These are phyloP conservation scores for Leccinum olivaceopallidum DNA, from an alignment of 768 basidiomycete genomes.

Conservation along the genomic window DNA sequence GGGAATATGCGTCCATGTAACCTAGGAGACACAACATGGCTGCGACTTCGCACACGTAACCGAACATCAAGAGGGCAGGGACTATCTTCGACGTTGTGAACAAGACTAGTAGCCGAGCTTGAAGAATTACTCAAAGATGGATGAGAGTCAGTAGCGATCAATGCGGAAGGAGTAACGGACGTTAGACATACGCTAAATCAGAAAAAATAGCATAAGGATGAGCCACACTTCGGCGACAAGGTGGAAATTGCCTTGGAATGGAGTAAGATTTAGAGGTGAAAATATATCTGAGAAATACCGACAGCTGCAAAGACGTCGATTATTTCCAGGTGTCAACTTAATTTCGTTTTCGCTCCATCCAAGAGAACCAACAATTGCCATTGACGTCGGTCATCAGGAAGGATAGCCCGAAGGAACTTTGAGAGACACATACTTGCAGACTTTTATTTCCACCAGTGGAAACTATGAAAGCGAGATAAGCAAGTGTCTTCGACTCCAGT, in stretches of 20 bases:
- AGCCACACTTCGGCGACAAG: constrained; percentile 9
- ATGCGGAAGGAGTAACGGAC: not conserved
- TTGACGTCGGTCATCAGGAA: not conserved
- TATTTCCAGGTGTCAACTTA: not conserved
- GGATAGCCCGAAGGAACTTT: not conserved
- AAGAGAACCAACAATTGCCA: constrained; percentile 16
- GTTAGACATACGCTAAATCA: constrained; percentile 9
- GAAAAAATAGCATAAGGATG: not conserved
- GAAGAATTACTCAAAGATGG: constrained; percentile 14
- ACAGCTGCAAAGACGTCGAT: constrained; percentile 5
- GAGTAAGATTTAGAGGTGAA: not conserved
- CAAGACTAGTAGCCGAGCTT: constrained; percentile 9
- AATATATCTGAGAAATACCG: not conserved
- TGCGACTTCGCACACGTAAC: constrained; percentile 14
- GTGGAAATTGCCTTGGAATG: constrained; percentile 6
- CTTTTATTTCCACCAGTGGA: constrained; percentile 7
- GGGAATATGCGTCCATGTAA: constrained; percentile 1
- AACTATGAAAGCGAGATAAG: constrained; percentile 7
- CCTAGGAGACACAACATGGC: constrained; percentile 2
- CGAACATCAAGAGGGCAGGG: constrained; percentile 5
- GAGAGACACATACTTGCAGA: constrained; percentile 7
- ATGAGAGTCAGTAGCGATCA: not conserved
- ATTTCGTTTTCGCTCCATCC: not conserved
- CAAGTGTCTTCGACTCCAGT: not conserved
- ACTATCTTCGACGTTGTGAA: constrained; percentile 10